Base-by-base conservation (phyloP, 148 eudicot species). In the Euryodendron excelsum region DNA sequence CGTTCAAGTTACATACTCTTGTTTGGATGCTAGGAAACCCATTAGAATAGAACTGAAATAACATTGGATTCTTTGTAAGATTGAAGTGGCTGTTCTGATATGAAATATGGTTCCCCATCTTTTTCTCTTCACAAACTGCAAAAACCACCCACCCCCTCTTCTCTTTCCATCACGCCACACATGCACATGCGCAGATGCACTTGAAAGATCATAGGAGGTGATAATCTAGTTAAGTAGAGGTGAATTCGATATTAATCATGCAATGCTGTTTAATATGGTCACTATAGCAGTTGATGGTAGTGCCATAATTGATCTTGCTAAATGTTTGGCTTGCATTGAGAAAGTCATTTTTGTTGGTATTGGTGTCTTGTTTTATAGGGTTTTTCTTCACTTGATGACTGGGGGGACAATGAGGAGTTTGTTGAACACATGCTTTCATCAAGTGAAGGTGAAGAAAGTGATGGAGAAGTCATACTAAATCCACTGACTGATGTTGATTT, bases 401-500 rank as follows among this genome's bases (percentile, higher is more conserved):
- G 91, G 96, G 89, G 73, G n/a, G 79, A 82, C 66, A 84, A 76
- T 78, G 83, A 82, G 77, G 84, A 79, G 27, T 36, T 78, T 79
- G 68, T 79, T 69, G 91, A 82, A 60, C 82, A 88, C 78, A 56
- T 80, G 59, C 72, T 77, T 70, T 89, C 91, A 59, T 88, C 97
- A 58, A 90, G 94, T 80, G 96, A 91, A 17, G 94, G 89, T 55
- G 98, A 95, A 80, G 96, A 90, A 56, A 90, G 93, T 69, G 96
- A 95, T 74, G 97, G 91, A 77, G 99, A 93, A 69, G 69, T 84
- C 44, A 77, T 90, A 79, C 83, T 95, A 77, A 90, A 91, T 71
- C 90, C 94, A 39, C 75, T 95, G 71, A 87, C 84, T 80, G 97
- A 93, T 81, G 87, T 89, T 81, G 99, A 95, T 78, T 76, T 91